Base-by-base conservation (phyloP, 2,329 filamentous ascomycete genomes). In the Aspergillus tanneri region DNA sequence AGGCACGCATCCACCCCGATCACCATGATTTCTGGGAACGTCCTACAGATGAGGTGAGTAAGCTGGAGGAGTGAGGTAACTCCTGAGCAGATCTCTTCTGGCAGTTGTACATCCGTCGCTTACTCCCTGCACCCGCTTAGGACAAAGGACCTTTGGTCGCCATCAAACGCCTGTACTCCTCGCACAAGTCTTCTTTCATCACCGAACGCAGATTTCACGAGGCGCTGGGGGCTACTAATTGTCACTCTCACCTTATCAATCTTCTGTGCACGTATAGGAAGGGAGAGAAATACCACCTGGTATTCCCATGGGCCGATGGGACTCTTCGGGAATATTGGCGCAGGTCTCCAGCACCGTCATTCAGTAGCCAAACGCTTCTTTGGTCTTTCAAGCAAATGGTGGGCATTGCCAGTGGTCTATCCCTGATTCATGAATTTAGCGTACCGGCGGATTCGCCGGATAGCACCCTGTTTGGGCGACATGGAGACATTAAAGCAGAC, bases 401-500 rank as follows among this genome's bases (percentile, higher is more conserved):
- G 1, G 64, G 66, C 1, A 56, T 68, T 23, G 57, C 59, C 0
- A 44, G 44, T 39, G 66, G 54, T 0, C 30, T 68, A 9, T 14
- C 43, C 1, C 24, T 43, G 1, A 52, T 68, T 5, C 66, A 68
- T 25, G 50, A 59, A 3, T 61, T 62, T 21, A 23, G 14, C 6
- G n/a, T n/a, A n/a, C 18, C 25, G 8, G 19, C 36, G 4, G 30
- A 24, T 4, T 2, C 3, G n/a, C 4, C 3, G 3, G 34, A 22
- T 5, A 18, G 25, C 4, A 23, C 19, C n/a, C 46, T 41, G 3
- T 71, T 56, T 42, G 70, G 68, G 3, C 55, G 65, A 4, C 64
- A 70, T 34, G 62, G 67, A 3, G 61, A 69, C 37, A 56, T 73
- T 6, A 73, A 72, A 12, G 65, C 69, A 0, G 63, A 64, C 5